Evolutionary conservation across 2,329 filamentous ascomycete species (phyloP).

Genomic region (Penicillium sp.): DNA sequence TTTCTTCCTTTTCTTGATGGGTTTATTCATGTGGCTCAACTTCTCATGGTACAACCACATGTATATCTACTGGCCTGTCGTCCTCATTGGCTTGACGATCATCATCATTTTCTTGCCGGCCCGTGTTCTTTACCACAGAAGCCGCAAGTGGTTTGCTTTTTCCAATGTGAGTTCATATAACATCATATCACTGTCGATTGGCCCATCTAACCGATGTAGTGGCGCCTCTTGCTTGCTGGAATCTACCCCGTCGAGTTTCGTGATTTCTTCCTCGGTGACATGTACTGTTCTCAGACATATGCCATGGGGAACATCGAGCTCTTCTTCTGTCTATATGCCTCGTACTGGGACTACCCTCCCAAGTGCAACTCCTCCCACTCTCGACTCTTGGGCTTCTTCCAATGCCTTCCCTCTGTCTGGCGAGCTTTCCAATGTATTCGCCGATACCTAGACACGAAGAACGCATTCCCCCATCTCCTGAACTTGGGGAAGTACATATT

Average conservation of each 20-base stretch:
- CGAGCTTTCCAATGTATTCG: slow-evolving; percentile 86
- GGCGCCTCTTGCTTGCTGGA: slow-evolving; percentile 79
- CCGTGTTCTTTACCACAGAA: slow-evolving; percentile 70
- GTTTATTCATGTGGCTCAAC: slow-evolving; percentile 84
- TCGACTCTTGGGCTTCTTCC: slow-evolving; percentile 79
- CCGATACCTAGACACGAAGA: slow-evolving; percentile 81
- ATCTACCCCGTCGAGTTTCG: slow-evolving; percentile 93
- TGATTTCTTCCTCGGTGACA: slow-evolving; percentile 96
- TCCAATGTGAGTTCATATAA: slow-evolving; percentile 66
- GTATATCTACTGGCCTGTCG: slow-evolving; percentile 82
- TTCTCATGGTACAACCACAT: slow-evolving; percentile 69
- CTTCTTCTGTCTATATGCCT: slow-evolving; percentile 92
- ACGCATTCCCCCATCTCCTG: slow-evolving; percentile 85
- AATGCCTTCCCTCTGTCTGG: slow-evolving; percentile 80
- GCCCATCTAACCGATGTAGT: slow-evolving; percentile 50
- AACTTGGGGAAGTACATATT: slow-evolving; percentile 90
- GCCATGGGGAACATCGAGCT: slow-evolving; percentile 83
- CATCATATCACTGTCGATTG: not conserved
- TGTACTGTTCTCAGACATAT: slow-evolving; percentile 95
- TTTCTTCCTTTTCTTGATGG: slow-evolving; percentile 72
- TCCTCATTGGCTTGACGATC: slow-evolving; percentile 69
- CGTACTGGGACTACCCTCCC: slow-evolving; percentile 67
- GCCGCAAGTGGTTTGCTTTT: slow-evolving; percentile 81
- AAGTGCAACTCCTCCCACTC: slow-evolving; percentile 86
- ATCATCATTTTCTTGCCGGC: slow-evolving; percentile 73